Base-by-base conservation (phyloP, 2,329 filamentous ascomycete species). In the Aspergillus clavatus region DNA sequence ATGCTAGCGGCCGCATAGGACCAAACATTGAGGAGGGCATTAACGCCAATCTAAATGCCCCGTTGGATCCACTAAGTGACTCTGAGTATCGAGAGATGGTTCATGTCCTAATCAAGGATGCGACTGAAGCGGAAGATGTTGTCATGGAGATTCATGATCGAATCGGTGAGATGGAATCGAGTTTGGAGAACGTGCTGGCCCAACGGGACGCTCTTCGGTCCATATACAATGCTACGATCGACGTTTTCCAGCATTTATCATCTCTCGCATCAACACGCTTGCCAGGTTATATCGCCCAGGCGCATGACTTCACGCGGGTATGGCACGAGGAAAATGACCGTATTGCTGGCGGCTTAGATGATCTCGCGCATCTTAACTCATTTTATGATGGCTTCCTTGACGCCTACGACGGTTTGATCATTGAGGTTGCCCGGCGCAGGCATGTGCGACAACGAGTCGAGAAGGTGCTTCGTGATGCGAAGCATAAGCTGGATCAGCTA, bases 351-450 rank as follows among this genome's bases (percentile, higher is more conserved):
- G 86, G 83, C 55, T 79, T 95, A 31, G 72, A 77, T 7, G 88
- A 95, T 59, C 84, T 97, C 67, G 82, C 85, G 41, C 80, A 81
- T 18, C 79, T 96, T 57, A 78, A 82, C 8, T 74, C 80, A n/a
- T 88, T 96, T 57, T 97, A 96, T 66, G 86, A 91, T 49, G 83
- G 85, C 14, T 98, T 97, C 59, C 77, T 87, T 16, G 79, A 82
- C 42, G 88, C 89, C 0, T 97, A 98, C 61, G 86, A 89, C 55
- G 83, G 84, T 16, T 73, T 98, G 10, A 78, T 96, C 19, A 77
- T 95, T 1, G 93, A 98, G 65, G 84, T 89, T 5, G 84, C 86
- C 42, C 77, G 93, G 19, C 79, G 93, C 7, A 81, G 81, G 48
- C 73, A 78, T 11, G 81, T 87, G 27, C 86, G 93, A 58, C 81